Evolutionary conservation across 2,329 filamentous ascomycete species (phyloP).

Genomic region (Aureobasidium melanogenum): DNA sequence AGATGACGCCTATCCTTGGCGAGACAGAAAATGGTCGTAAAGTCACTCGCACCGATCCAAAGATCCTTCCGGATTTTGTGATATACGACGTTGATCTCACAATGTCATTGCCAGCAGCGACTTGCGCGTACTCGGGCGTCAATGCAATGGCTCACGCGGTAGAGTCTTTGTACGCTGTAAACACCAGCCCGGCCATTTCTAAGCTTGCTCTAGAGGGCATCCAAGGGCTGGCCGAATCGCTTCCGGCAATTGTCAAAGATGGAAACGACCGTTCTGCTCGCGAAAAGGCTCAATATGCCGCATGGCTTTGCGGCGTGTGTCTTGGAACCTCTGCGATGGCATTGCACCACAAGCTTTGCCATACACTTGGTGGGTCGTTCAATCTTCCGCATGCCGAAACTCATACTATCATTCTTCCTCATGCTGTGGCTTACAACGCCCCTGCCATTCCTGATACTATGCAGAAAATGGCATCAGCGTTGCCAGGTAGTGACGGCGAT

Average conservation of each 20-base stretch:
- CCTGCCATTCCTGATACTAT: conserved; percentile 46
- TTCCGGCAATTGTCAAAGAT: conserved; percentile 44
- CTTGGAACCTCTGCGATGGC: conserved; percentile 54
- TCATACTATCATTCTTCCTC: conserved; percentile 54
- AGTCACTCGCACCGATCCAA: conserved; percentile 48
- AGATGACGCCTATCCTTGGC: conserved; percentile 57
- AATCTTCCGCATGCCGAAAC: conserved; percentile 58
- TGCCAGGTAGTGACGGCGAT: conserved; percentile 51
- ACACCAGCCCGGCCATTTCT: conserved; percentile 53
- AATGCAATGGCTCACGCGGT: conserved; percentile 61
- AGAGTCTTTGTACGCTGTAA: conserved; percentile 52
- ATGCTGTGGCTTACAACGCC: conserved; percentile 55
- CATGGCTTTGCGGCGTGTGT: conserved; percentile 56
- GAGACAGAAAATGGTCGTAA: conserved; percentile 52
- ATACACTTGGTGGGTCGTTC: conserved; percentile 55
- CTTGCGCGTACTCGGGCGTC: conserved; percentile 52
- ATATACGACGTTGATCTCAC: conserved; percentile 59
- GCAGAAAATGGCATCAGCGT: conserved; percentile 41
- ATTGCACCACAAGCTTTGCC: conserved; percentile 60
- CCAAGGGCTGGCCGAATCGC: conserved; percentile 42
- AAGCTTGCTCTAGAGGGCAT: conserved; percentile 50
- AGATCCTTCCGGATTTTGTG: conserved; percentile 51
- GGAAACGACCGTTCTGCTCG: conserved; percentile 20
- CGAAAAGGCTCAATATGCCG: conserved; percentile 48
- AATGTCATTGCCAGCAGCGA: conserved; percentile 44